Percentiles rank a stretch among this genome's conserved stretches.
Conservation (phyloP, 2,329 filamentous ascomycete species). For the Calonectria hawksworthii region DNA sequence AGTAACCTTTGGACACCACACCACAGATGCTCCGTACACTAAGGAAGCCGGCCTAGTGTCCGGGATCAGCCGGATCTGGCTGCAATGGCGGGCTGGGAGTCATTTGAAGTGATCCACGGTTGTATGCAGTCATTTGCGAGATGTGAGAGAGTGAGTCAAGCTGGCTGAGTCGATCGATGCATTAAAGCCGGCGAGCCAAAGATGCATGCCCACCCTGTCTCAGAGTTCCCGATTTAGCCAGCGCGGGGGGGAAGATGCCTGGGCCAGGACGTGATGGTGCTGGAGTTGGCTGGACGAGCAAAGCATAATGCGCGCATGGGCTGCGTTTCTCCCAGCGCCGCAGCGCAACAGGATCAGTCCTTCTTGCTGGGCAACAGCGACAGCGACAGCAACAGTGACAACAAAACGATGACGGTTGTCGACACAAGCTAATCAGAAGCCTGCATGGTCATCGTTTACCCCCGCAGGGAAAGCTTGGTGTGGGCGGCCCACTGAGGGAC, state of each 20-base stretch:
- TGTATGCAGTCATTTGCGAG: background rate
- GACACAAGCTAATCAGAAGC: constrained; percentile 27
- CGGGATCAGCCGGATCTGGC: constrained; percentile 21
- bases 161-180: constrained; percentile 13
- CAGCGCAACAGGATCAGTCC: background rate
- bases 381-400: background rate
- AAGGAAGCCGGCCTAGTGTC: background rate
- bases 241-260: background rate
- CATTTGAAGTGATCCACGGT: background rate
- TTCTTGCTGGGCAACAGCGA: background rate
- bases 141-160: constrained; percentile 9
- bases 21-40: background rate
- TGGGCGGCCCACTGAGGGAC: constrained; percentile 13
- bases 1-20: constrained; percentile 9
- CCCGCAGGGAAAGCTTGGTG: constrained; percentile 10
- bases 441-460: constrained; percentile 9
- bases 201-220: constrained; percentile 13
- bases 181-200: constrained; percentile 15
- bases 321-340: background rate
- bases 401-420: constrained; percentile 4
- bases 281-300: background rate
- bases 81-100: constrained; percentile 9
- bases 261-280: background rate
- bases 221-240: constrained; percentile 16
- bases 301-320: background rate